These are phyloP conservation scores for Excoecaria agallocha DNA, from an alignment of 345 rosid species.

Conservation along the genomic window DNA sequence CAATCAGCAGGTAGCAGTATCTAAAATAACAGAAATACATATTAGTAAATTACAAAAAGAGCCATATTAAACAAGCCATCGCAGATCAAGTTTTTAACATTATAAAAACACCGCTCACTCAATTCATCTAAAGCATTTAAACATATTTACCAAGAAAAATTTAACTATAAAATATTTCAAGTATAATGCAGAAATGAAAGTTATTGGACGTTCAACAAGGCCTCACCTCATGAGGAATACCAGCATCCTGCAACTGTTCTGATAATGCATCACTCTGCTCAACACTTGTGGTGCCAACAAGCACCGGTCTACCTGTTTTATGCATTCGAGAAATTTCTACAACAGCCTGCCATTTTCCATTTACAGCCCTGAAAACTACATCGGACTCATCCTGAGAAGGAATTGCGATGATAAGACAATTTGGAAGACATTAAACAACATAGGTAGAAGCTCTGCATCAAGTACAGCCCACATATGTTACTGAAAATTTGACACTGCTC, in stretches of 20 bases:
- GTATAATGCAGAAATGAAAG: not conserved
- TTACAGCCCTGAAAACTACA: slow-evolving; percentile 86
- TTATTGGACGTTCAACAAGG: slow-evolving; percentile 1
- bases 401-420: slow-evolving; percentile 18
- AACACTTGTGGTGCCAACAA: slow-evolving; percentile 98
- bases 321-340: slow-evolving; percentile 95
- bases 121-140: not conserved
- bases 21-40: slow-evolving; percentile 31
- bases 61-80: slow-evolving; percentile 11
- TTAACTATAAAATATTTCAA: not conserved
- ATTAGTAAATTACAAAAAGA: slow-evolving; percentile 8
- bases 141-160: not conserved
- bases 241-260: slow-evolving; percentile 71
- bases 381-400: slow-evolving; percentile 88
- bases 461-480: not conserved
- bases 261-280: slow-evolving; percentile 96
- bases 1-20: slow-evolving; percentile 85
- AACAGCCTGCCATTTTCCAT: slow-evolving; percentile 93
- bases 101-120: not conserved
- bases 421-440: not conserved
- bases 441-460: not conserved
- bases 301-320: slow-evolving; percentile 88
- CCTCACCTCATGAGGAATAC: slow-evolving; percentile 88
- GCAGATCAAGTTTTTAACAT: not conserved
- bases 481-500: not conserved